A percentile compares a stretch with the other conserved stretches of the same genome.
Evolutionary conservation across 2,329 filamentous ascomycete genomes (phyloP).

Genomic region (Dothideomycetidae sp.): DNA sequence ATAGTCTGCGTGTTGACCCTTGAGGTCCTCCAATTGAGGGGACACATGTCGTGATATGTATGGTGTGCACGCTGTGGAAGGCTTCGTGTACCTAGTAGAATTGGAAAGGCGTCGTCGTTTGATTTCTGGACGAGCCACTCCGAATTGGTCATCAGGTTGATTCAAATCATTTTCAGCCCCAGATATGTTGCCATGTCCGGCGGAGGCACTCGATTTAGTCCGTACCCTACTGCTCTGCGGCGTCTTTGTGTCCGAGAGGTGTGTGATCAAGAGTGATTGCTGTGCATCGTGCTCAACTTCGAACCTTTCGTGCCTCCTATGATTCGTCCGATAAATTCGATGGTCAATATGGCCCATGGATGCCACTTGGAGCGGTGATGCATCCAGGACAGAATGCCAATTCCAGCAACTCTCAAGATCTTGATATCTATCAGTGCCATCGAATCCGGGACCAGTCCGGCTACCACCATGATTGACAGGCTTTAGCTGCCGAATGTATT

Average conservation of each 20-base stretch:
- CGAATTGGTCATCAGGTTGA: constrained; percentile 21
- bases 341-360: constrained; percentile 30
- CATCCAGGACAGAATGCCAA: constrained; percentile 50
- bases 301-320: too few relatives aligned
- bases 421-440: constrained; percentile 47
- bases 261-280: constrained; percentile 18
- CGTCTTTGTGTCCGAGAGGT: constrained; percentile 19
- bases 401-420: constrained; percentile 14
- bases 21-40: constrained; percentile 25
- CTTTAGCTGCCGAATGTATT: constrained; percentile 48
- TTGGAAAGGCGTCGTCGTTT: constrained; percentile 41
- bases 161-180: constrained; percentile 14
- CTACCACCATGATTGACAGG: constrained; percentile 33
- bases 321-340: constrained; percentile 15
- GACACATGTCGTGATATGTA: constrained; percentile 31
- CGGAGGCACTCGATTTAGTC: constrained; percentile 18
- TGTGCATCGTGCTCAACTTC: constrained; percentile 17
- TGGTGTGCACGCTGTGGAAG: constrained; percentile 27
- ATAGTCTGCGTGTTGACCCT: constrained; percentile 22
- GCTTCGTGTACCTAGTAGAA: constrained; percentile 34
- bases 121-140: constrained; percentile 19
- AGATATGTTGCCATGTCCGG: constrained; percentile 10
- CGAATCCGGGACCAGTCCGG: constrained; percentile 30
- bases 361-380: constrained; percentile 31
- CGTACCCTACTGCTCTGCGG: constrained; percentile 9